Percentiles rank a stretch among this genome's conserved stretches.
Evolutionary conservation across 805 yeast species (phyloP).

Genomic region (Wickerhamiella kurtzmanii): DNA sequence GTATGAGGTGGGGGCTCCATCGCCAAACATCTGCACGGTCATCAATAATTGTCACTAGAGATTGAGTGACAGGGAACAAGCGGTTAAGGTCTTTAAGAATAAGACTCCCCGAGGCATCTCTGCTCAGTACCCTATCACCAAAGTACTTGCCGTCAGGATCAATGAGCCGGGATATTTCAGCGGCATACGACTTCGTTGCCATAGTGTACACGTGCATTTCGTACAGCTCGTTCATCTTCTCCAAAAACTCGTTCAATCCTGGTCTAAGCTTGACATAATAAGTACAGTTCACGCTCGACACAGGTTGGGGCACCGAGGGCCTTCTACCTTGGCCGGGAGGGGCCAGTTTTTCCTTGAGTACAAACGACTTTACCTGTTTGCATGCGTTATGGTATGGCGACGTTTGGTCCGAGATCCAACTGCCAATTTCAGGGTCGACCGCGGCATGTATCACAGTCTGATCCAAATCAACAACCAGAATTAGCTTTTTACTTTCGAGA

Average conservation of each 20-base stretch:
- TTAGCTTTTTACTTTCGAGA: constrained; percentile 50
- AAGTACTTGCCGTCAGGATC: constrained; percentile 81
- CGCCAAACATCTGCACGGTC: constrained; percentile 99
- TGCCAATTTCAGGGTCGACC: constrained; percentile 93
- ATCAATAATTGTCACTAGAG: constrained; percentile 92
- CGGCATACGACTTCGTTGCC: constrained; percentile 94
- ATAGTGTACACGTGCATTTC: constrained; percentile 94
- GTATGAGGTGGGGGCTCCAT: constrained; percentile 83
- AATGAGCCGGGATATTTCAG: constrained; percentile 74
- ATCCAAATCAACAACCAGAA: constrained; percentile 89
- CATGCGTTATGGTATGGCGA: constrained; percentile 79
- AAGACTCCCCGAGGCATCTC: constrained; percentile 90
- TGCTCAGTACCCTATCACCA: constrained; percentile 79
- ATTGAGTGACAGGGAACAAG: constrained; percentile 87
- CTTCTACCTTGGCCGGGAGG: constrained; percentile 26
- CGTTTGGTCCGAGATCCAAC: constrained; percentile 78
- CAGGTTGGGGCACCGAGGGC: constrained; percentile 35
- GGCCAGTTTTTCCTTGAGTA: constrained; percentile 52
- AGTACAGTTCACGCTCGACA: constrained; percentile 37
- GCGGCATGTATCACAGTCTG: constrained; percentile 97
- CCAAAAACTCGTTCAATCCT: constrained; percentile 63
- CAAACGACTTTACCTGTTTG: constrained; percentile 65
- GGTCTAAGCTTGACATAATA: constrained; percentile 90
- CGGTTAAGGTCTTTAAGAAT: constrained; percentile 80
- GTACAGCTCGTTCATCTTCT: constrained; percentile 46